Base-by-base conservation (phyloP, 176 grass and related monocot species). In the Musa troglodytarum region DNA sequence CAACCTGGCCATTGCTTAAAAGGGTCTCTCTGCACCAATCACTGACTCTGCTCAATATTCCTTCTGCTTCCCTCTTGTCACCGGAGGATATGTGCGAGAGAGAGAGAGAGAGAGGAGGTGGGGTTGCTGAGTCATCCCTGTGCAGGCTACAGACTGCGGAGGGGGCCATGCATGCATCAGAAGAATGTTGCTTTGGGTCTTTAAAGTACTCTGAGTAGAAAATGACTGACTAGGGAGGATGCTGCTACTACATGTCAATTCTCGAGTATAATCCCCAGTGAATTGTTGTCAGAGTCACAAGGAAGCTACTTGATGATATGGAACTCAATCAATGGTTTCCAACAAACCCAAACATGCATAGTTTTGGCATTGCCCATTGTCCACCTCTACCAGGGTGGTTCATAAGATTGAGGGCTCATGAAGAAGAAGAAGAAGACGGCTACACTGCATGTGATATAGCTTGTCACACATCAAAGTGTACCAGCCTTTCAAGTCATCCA, bases 181-280 rank as follows among this genome's bases (percentile, higher is more conserved):
- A 61, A 8, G 57, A 61, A 61, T 61, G 57, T 61, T 61, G 57
- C 16, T 61, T 6, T 19, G 7, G 3, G 17, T 61, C 57, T 61
- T 15, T 61, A 61, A 61, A 61, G 57, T 61, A 61, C 57, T 21
- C 57, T 61, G 57, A 61, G 57, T 21, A 61, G 57, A 61, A 61
- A 61, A 19, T 61, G 57, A 61, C 57, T 61, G n/a, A 61, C 57
- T 61, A 61, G 57, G 55, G 57, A 61, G 57, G 57, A 61, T 61
- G 57, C 55, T 58, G 55, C 53, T 54, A 14, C 53, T 54, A 54
- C 53, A 11, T 54, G 53, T 54, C 53, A 54, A 43, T 43, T 43
- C 34, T 43, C 4, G 4, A 43, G 34, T 43, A 43, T 43, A 43
- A 43, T 43, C 34, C 34, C 34, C 34, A 43, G 34, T 43, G 4